phyloP scores from a whole-genome alignment of 2,329 filamentous ascomycete species.

The Orbilia javanica region DNA sequence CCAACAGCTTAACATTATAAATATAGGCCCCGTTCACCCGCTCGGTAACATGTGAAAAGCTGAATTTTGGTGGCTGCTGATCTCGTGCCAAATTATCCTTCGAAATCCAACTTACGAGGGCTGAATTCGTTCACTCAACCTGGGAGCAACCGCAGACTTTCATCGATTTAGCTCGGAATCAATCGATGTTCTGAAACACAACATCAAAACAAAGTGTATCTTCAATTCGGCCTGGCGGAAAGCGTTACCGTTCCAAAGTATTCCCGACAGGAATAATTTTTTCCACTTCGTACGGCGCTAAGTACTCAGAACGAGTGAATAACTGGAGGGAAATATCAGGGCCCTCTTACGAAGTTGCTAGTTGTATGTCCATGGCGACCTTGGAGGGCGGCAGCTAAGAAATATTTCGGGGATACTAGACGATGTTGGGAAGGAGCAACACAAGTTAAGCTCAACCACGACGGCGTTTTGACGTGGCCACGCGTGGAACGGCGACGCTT shows the following conservation, averaged over 20 bases:
- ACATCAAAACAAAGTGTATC: not conserved
- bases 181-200: slow-evolving; percentile 22
- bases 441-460: slow-evolving; percentile 23
- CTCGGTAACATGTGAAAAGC: slow-evolving; percentile 58
- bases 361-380: slow-evolving; percentile 42
- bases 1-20: slow-evolving; percentile 43
- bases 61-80: not conserved
- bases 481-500: slow-evolving; percentile 14
- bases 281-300: slow-evolving; percentile 56
- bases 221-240: slow-evolving; percentile 36
- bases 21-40: slow-evolving; percentile 38
- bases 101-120: slow-evolving; percentile 5
- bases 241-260: not conserved
- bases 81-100: slow-evolving; percentile 22
- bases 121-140: slow-evolving; percentile 9
- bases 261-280: slow-evolving; percentile 10
- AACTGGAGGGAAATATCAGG: slow-evolving; percentile 38
- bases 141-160: not conserved
- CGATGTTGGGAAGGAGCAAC: slow-evolving; percentile 56
- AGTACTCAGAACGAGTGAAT: slow-evolving; percentile 8
- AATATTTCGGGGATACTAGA: slow-evolving; percentile 31
- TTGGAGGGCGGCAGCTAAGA: slow-evolving; percentile 57
- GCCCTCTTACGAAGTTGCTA: slow-evolving; percentile 27
- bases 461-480: slow-evolving; percentile 25
- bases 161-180: slow-evolving; percentile 19